These are phyloP conservation scores for Pezizomycotina sp. DNA, from an alignment of 2,329 filamentous ascomycete species.

Conservation along the genomic window DNA sequence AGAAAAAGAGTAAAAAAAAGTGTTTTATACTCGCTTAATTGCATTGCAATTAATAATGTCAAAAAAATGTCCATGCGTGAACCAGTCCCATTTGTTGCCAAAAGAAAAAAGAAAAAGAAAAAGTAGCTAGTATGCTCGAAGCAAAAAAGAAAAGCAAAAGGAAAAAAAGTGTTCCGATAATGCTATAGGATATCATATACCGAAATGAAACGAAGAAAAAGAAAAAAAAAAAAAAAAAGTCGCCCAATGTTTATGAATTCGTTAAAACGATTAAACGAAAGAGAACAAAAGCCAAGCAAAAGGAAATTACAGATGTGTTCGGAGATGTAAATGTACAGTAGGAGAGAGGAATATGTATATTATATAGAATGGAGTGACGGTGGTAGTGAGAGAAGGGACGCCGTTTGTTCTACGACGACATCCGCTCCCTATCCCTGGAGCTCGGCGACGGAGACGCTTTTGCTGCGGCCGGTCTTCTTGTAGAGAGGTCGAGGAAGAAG, in stretches of 20 bases:
- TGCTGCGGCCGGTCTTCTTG: constrained; percentile 18
- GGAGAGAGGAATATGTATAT: constrained; percentile 11
- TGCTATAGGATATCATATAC: constrained; percentile 8
- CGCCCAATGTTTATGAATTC: constrained; percentile 6
- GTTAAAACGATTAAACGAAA: neutral
- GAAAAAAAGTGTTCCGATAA: constrained; percentile 10
- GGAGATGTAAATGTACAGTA: constrained; percentile 1
- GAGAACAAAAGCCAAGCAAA: constrained; percentile 16
- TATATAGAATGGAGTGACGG: constrained; percentile 17
- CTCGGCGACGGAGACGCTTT: constrained; percentile 10
- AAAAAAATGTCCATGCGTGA: constrained; percentile 9
- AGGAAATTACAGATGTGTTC: constrained; percentile 5
- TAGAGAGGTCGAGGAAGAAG: constrained; percentile 17
- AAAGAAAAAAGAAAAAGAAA: constrained; percentile 14
- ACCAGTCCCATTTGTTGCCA: constrained; percentile 9
- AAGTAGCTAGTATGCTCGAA: constrained; percentile 18
- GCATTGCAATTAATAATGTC: too few relatives aligned
- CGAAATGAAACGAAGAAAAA: constrained; percentile 4
- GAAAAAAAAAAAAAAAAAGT: constrained; percentile 9
- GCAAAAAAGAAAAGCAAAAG: constrained; percentile 17
- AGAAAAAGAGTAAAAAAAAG: too few relatives aligned
- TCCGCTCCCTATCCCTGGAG: constrained; percentile 10
- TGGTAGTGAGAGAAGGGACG: neutral
- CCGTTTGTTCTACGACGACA: neutral
- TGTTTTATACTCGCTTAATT: too few relatives aligned